These are phyloP conservation scores for Paspalum vaginatum DNA, from an alignment of 176 grass and related monocot genomes.

Conservation along the genomic window DNA sequence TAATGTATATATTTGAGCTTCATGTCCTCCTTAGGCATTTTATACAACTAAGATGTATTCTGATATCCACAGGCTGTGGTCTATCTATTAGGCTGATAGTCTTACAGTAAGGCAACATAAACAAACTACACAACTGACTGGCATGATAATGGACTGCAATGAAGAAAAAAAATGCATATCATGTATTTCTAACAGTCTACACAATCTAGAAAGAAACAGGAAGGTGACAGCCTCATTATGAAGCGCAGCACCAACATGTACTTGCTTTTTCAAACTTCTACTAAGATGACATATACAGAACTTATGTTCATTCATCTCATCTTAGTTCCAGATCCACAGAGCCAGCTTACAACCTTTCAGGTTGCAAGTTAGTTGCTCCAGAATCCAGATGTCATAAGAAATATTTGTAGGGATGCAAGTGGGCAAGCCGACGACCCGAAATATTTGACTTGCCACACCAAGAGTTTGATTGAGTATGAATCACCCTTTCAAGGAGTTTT, in stretches of 20 bases:
- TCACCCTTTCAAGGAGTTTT: constrained; percentile 10
- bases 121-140: background rate
- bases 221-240: background rate
- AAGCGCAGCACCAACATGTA: background rate
- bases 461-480: background rate
- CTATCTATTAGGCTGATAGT: background rate
- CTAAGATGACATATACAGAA: background rate
- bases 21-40: background rate
- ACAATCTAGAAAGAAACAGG: constrained; percentile 2
- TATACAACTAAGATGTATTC: background rate
- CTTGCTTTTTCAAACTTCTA: background rate
- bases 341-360: background rate
- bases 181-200: background rate
- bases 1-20: background rate
- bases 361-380: constrained; percentile 1
- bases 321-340: background rate
- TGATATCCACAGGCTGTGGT: background rate
- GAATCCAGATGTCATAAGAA: background rate
- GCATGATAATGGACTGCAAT: background rate
- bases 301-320: constrained; percentile 1
- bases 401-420: background rate
- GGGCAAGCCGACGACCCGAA: background rate
- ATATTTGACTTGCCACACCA: background rate
- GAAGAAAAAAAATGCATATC: constrained; percentile 24
- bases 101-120: background rate